These are phyloP conservation scores for Backusella mclennaniae DNA, from an alignment of 192 early-diverging fungal species.

Conservation along the genomic window DNA sequence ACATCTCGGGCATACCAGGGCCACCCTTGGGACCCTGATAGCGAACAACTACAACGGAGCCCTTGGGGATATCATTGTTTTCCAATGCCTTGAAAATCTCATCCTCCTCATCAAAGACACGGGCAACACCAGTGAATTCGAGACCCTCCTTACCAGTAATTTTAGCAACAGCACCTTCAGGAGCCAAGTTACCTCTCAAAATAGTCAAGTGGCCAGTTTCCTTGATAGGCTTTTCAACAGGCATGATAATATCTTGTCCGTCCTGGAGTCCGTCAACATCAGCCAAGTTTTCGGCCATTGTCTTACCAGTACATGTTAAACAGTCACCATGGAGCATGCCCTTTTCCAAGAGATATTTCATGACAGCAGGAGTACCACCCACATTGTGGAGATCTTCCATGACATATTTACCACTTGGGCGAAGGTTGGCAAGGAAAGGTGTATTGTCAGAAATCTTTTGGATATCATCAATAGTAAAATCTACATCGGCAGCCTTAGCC, in stretches of 20 bases:
- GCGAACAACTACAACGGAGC: slow-evolving; percentile 90
- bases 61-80: slow-evolving; percentile 82
- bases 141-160: slow-evolving; percentile 99
- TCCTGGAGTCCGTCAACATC: slow-evolving; percentile 70
- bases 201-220: slow-evolving; percentile 92
- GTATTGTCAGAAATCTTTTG: slow-evolving; percentile 83
- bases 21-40: slow-evolving; percentile 98
- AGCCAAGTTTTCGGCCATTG: slow-evolving; percentile 88
- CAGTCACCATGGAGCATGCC: slow-evolving; percentile 83
- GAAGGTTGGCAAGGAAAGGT: slow-evolving; percentile 94
- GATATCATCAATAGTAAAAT: slow-evolving; percentile 91
- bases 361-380: slow-evolving; percentile 92
- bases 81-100: slow-evolving; percentile 90
- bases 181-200: slow-evolving; percentile 90
- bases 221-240: slow-evolving; percentile 90
- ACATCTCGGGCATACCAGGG: slow-evolving; percentile 99
- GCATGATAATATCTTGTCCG: slow-evolving; percentile 84
- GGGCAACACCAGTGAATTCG: slow-evolving; percentile 79
- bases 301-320: slow-evolving; percentile 97
- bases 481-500: slow-evolving; percentile 78
- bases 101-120: slow-evolving; percentile 92
- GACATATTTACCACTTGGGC: slow-evolving; percentile 97
- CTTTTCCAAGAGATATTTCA: slow-evolving; percentile 90
- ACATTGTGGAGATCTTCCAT: slow-evolving; percentile 94
- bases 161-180: slow-evolving; percentile 95